phyloP scores from a whole-genome alignment of 2,329 filamentous ascomycete species.

The Pseudopyricularia javanii region DNA sequence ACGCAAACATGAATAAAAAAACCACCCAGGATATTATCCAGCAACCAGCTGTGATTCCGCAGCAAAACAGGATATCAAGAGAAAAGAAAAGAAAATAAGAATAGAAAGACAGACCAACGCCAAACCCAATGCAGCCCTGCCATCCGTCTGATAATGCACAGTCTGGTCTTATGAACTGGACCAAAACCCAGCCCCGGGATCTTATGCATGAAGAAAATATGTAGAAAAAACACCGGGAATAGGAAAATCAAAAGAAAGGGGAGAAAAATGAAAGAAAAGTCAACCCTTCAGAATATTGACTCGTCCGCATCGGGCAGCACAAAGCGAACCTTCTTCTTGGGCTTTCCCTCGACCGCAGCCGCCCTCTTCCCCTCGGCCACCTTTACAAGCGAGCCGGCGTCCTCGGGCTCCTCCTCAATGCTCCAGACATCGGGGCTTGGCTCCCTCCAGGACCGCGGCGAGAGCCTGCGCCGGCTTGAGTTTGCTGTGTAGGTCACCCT shows the following conservation, averaged over 20 bases:
- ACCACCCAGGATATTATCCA: background rate
- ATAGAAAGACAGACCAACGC: background rate
- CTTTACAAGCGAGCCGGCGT: conserved; percentile 21
- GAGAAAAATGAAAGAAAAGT: background rate
- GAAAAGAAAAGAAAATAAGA: background rate
- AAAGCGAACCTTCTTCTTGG: conserved; percentile 44
- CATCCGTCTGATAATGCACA: background rate
- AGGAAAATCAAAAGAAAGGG: background rate
- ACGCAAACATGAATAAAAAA: background rate
- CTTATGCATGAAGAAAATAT: background rate
- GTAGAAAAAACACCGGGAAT: background rate
- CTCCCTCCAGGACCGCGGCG: conserved; percentile 39
- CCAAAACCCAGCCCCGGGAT: background rate
- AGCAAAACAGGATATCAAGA: too few species aligned
- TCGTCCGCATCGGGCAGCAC: conserved; percentile 31
- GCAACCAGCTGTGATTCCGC: background rate
- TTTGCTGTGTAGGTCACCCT: conserved; percentile 16
- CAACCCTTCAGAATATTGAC: background rate
- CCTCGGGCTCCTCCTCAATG: conserved; percentile 46
- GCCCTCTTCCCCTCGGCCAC: conserved; percentile 27
- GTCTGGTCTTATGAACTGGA: background rate
- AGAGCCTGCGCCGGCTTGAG: conserved; percentile 14
- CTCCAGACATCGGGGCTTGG: conserved; percentile 48
- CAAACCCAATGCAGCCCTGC: conserved; percentile 1
- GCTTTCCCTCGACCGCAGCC: conserved; percentile 26